These are phyloP conservation scores for Boletellus ananiceps DNA, from an alignment of 768 basidiomycete species.

Conservation along the genomic window DNA sequence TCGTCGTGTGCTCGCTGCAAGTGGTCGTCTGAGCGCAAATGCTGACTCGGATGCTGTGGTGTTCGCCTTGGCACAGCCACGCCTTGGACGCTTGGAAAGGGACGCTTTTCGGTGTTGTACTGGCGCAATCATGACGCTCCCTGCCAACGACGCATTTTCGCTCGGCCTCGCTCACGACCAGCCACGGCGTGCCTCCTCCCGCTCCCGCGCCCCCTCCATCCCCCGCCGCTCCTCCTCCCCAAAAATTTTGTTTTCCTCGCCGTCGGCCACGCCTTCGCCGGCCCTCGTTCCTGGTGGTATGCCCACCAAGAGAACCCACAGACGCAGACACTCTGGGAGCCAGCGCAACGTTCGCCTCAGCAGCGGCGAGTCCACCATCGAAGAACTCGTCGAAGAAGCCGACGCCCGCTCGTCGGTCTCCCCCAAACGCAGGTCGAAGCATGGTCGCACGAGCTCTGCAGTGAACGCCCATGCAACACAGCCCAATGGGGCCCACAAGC, in stretches of 20 bases:
- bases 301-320: constrained; percentile 35
- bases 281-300: constrained; percentile 24
- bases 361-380: constrained; percentile 18
- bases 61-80: constrained; percentile 16
- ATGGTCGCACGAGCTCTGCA: constrained; percentile 4
- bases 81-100: neutral
- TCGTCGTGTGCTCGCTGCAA: neutral
- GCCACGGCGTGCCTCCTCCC: constrained; percentile 26
- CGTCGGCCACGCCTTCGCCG: constrained; percentile 19
- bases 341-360: constrained; percentile 12
- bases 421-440: constrained; percentile 19
- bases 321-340: constrained; percentile 20
- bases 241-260: constrained; percentile 39
- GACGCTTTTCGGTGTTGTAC: neutral
- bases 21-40: neutral
- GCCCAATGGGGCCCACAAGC: constrained; percentile 6
- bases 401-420: constrained; percentile 12
- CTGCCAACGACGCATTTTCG: constrained; percentile 35
- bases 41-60: neutral
- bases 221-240: constrained; percentile 46
- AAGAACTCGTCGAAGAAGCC: constrained; percentile 23
- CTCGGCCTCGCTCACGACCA: constrained; percentile 35
- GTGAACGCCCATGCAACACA: constrained; percentile 7
- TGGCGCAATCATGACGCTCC: constrained; percentile 24
- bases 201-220: constrained; percentile 20